Percentiles rank a stretch among this genome's conserved stretches.
Evolutionary conservation across 2,329 filamentous ascomycete genomes (phyloP).

Genomic region (Scedosporium apiospermum): DNA sequence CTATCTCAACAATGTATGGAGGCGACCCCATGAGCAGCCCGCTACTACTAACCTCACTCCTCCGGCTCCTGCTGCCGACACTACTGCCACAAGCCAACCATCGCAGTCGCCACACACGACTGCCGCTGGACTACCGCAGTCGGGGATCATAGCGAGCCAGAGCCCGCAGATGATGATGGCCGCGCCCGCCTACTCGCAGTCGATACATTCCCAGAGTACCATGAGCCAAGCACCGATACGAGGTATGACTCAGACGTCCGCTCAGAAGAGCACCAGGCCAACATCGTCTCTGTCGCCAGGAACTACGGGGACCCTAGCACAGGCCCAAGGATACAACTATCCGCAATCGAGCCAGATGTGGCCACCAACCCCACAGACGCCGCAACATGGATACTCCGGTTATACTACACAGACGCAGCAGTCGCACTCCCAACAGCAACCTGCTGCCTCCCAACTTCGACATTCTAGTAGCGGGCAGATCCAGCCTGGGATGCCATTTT

Average conservation of each 20-base stretch:
- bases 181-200: constrained; percentile 57
- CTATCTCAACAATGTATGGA: constrained; percentile 75
- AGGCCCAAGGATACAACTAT: constrained; percentile 51
- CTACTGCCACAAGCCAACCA: constrained; percentile 35
- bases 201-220: constrained; percentile 60
- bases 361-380: constrained; percentile 56
- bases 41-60: constrained; percentile 36
- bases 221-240: constrained; percentile 65
- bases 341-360: constrained; percentile 52
- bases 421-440: constrained; percentile 36
- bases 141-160: constrained; percentile 49
- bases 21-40: constrained; percentile 71
- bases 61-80: constrained; percentile 22
- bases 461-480: constrained; percentile 47
- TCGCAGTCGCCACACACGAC: constrained; percentile 50
- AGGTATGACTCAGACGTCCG: constrained; percentile 42
- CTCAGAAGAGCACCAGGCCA: constrained; percentile 57
- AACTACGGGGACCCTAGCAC: constrained; percentile 41
- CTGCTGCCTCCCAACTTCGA: constrained; percentile 50
- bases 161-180: constrained; percentile 60
- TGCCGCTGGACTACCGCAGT: constrained; percentile 44
- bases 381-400: constrained; percentile 44
- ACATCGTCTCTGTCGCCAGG: constrained; percentile 42
- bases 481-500: constrained; percentile 50
- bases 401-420: constrained; percentile 46